A percentile compares a stretch with the other conserved stretches of the same genome.
These are phyloP conservation scores for Periglandula ipomoeae DNA, from an alignment of 2,329 filamentous ascomycete species.

Conservation along the genomic window DNA sequence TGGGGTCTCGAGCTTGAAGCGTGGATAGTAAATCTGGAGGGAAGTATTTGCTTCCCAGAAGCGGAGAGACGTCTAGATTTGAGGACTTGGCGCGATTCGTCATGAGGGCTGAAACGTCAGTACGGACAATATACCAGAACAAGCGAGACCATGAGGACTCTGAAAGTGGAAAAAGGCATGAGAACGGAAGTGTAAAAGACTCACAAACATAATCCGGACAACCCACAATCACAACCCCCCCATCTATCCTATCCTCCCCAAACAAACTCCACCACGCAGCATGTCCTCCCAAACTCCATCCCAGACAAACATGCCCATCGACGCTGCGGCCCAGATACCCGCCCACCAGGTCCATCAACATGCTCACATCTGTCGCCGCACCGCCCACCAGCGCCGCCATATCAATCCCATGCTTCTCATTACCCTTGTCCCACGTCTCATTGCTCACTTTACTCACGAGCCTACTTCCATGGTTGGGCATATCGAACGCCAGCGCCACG, in stretches of 20 bases:
- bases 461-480: slow-evolving; percentile 81
- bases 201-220: slow-evolving; percentile 77
- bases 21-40: slow-evolving; percentile 57
- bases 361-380: slow-evolving; percentile 64
- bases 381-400: slow-evolving; percentile 75
- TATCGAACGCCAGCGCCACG: slow-evolving; percentile 80
- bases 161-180: background rate
- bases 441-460: slow-evolving; percentile 61
- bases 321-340: slow-evolving; percentile 54
- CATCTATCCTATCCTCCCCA: slow-evolving; percentile 67
- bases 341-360: slow-evolving; percentile 69
- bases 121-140: background rate
- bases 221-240: slow-evolving; percentile 72
- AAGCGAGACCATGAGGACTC: background rate
- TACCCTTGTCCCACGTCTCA: slow-evolving; percentile 69
- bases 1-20: slow-evolving; percentile 63
- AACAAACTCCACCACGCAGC: slow-evolving; percentile 77
- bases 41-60: slow-evolving; percentile 72
- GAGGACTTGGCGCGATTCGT: slow-evolving; percentile 65
- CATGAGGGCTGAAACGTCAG: slow-evolving; percentile 47
- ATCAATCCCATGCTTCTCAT: slow-evolving; percentile 75
- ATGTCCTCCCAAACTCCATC: slow-evolving; percentile 81
- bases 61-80: slow-evolving; percentile 43
- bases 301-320: slow-evolving; percentile 64
- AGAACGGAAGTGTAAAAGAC: slow-evolving; percentile 12